A percentile compares a stretch with the other conserved stretches of the same genome.
Conservation (phyloP, 345 rosid species). For the Bruguiera gymnorhiza region DNA sequence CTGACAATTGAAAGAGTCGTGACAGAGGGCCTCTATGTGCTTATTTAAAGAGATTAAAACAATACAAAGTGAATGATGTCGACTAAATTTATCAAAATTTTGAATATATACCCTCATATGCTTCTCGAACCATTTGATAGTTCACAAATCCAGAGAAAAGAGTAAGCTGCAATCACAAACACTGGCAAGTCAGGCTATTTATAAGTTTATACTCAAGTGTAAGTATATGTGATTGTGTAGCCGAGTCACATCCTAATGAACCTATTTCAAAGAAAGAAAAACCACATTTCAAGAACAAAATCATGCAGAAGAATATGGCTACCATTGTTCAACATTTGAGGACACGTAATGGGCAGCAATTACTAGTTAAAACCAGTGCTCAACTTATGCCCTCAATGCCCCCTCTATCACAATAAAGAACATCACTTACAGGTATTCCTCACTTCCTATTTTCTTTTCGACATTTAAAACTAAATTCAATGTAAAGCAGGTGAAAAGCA, state of each 20-base stretch:
- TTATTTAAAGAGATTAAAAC: neutral
- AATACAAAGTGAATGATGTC: neutral
- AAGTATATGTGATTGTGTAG: neutral
- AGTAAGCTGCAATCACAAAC: constrained; percentile 69
- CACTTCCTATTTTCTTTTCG: neutral
- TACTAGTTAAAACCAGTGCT: no score
- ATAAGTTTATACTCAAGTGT: neutral
- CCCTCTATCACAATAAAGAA: no score
- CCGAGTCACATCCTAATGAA: constrained; percentile 4
- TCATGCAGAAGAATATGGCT: neutral
- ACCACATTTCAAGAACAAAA: neutral
- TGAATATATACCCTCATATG: constrained; percentile 69
- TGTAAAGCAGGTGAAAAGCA: neutral
- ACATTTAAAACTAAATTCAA: neutral
- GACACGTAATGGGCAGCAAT: neutral
- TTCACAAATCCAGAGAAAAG: constrained; percentile 97
- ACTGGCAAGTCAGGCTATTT: constrained; percentile 20
- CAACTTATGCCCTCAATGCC: no score
- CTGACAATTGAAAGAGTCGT: neutral
- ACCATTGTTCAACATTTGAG: neutral
- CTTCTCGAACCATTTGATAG: constrained; percentile 99
- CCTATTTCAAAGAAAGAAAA: neutral
- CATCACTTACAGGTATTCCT: neutral
- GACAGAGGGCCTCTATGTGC: no score
- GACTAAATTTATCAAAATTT: neutral